These are phyloP conservation scores for Berkeleyomyces basicola DNA, from an alignment of 2,329 filamentous ascomycete genomes.

Conservation along the genomic window DNA sequence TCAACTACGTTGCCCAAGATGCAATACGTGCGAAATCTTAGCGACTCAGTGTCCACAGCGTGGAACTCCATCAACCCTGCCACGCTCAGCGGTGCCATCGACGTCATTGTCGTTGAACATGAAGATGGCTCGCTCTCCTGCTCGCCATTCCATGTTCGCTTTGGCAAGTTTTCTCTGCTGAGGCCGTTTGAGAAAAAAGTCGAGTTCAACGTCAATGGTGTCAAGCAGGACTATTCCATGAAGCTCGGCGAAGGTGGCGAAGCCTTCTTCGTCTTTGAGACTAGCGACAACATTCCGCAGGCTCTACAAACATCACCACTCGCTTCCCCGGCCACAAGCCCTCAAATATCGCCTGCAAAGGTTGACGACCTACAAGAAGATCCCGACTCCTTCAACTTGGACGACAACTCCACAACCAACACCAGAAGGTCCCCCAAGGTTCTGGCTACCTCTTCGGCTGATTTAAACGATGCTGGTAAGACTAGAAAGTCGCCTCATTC, in stretches of 20 bases:
- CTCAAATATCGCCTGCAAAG: slow-evolving; percentile 36
- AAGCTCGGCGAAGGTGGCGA: slow-evolving; percentile 95
- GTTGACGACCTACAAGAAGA: slow-evolving; percentile 10
- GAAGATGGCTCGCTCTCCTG: slow-evolving; percentile 80
- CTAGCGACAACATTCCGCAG: slow-evolving; percentile 77
- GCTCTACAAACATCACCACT: slow-evolving; percentile 88
- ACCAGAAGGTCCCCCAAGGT: slow-evolving; percentile 27
- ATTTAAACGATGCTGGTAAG: slow-evolving; percentile 21
- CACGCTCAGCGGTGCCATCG: slow-evolving; percentile 91
- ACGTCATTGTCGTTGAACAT: slow-evolving; percentile 95
- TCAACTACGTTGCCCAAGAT: slow-evolving; percentile 34
- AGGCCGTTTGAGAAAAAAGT: slow-evolving; percentile 98
- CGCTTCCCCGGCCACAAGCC: slow-evolving; percentile 77
- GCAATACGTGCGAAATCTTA: slow-evolving; percentile 96
- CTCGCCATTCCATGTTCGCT: slow-evolving; percentile 95
- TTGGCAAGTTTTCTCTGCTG: slow-evolving; percentile 93
- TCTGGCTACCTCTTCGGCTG: slow-evolving; percentile 25
- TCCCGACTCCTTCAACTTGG: slow-evolving; percentile 24
- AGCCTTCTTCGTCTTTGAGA: slow-evolving; percentile 98
- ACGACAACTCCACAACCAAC: slow-evolving; percentile 54
- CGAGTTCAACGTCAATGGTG: slow-evolving; percentile 87
- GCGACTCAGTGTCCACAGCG: slow-evolving; percentile 89
- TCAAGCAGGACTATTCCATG: slow-evolving; percentile 90
- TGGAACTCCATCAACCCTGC: slow-evolving; percentile 99
- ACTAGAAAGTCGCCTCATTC: neutral